phyloP scores from a whole-genome alignment of 345 rosid species.

The Salix viminalis region DNA sequence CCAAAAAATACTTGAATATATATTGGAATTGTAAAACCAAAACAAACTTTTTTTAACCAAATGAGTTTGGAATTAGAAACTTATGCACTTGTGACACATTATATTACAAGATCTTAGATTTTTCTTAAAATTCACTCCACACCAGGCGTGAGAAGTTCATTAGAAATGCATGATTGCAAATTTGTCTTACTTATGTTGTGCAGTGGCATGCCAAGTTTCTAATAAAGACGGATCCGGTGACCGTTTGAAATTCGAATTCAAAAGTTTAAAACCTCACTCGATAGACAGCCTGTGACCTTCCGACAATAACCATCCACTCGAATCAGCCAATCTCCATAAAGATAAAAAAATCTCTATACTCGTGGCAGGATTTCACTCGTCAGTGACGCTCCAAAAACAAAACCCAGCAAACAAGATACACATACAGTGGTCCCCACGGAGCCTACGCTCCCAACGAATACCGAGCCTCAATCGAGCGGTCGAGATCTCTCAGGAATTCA shows the following conservation, averaged over 20 bases:
- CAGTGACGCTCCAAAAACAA: background rate
- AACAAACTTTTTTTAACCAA: too few relatives aligned
- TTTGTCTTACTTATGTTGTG: background rate
- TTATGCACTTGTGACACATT: too few relatives aligned
- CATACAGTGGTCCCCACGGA: background rate
- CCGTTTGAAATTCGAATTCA: constrained; percentile 45
- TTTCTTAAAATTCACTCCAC: too few relatives aligned
- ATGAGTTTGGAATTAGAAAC: too few relatives aligned
- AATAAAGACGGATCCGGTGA: constrained; percentile 16
- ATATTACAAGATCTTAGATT: too few relatives aligned
- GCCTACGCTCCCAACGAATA: constrained; percentile 1
- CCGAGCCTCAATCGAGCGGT: constrained; percentile 7
- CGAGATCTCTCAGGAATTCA: background rate
- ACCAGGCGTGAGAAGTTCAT: too few relatives aligned
- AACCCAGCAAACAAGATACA: background rate
- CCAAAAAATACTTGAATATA: too few relatives aligned
- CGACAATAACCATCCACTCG: background rate
- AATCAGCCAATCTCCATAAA: background rate
- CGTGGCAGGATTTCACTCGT: constrained; percentile 7
- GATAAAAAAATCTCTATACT: background rate
- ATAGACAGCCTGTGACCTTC: constrained; percentile 24
- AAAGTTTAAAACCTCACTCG: background rate
- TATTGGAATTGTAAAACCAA: too few relatives aligned
- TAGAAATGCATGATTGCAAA: background rate
- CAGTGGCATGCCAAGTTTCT: background rate